Evolutionary conservation across 177 flowering plant species (phyloP).

Genomic region (Vitis hybrid): DNA sequence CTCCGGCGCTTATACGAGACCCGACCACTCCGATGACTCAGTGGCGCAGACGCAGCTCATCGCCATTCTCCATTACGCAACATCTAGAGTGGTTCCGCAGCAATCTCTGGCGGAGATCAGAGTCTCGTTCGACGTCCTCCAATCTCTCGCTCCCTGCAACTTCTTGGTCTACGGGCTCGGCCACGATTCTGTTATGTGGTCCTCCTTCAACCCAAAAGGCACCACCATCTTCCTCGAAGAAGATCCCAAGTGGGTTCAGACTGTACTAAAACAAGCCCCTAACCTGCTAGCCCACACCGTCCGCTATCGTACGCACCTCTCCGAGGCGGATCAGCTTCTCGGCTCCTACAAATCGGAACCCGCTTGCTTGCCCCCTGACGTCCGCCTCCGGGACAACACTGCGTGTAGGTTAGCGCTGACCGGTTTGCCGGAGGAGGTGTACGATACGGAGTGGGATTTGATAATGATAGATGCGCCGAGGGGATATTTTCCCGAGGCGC

Average conservation of each 20-base stretch:
- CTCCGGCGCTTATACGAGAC: not conserved
- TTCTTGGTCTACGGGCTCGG: conserved; percentile 58
- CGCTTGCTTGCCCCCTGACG: conserved; percentile 15
- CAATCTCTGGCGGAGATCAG: conserved; percentile 31
- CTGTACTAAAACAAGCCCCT: conserved; percentile 26
- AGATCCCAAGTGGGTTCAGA: conserved; percentile 35
- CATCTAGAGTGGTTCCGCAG: conserved; percentile 31
- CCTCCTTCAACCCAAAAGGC: conserved; percentile 37
- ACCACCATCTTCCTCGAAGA: conserved; percentile 55
- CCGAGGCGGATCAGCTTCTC: conserved; percentile 32
- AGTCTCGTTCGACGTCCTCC: conserved; percentile 31
- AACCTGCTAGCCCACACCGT: conserved; percentile 23
- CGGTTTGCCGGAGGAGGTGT: conserved; percentile 49
- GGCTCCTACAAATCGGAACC: conserved; percentile 15
- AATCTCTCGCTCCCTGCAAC: conserved; percentile 32
- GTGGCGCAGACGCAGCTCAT: conserved; percentile 22
- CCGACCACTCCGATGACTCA: not conserved
- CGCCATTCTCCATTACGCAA: conserved; percentile 43
- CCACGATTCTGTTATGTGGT: conserved; percentile 51
- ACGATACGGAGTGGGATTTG: conserved; percentile 74
- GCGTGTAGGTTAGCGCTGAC: conserved; percentile 38
- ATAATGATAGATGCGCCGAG: conserved; percentile 89
- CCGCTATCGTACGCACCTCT: conserved; percentile 30
- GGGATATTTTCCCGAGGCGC: conserved; percentile 64
- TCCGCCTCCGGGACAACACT: conserved; percentile 13